Conservation (phyloP, 257 asterid species). For the Paraleonurus japonicus region DNA sequence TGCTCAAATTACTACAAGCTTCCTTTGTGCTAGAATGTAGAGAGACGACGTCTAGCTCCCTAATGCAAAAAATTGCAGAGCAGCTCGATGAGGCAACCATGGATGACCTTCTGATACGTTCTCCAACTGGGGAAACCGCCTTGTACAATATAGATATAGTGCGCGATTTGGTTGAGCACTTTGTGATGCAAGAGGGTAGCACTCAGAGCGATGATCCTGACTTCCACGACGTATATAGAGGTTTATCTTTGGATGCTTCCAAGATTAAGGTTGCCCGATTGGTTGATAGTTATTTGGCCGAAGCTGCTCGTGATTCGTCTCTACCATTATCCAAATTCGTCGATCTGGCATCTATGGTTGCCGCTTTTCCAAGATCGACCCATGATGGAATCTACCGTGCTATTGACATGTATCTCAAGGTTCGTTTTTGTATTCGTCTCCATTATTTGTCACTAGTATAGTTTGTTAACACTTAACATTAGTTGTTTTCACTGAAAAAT, state of each 20-base stretch:
- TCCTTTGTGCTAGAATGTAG: slow-evolving; percentile 55
- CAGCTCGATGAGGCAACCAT: slow-evolving; percentile 70
- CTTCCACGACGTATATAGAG: slow-evolving; percentile 39
- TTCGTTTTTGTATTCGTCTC: slow-evolving; percentile 19
- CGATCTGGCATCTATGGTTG: slow-evolving; percentile 60
- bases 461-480: too few relatives aligned
- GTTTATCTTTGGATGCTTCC: slow-evolving; percentile 48
- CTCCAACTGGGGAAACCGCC: slow-evolving; percentile 52
- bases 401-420: slow-evolving; percentile 82
- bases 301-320: slow-evolving; percentile 67
- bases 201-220: slow-evolving; percentile 27
- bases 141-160: slow-evolving; percentile 50
- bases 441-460: not conserved
- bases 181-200: slow-evolving; percentile 50
- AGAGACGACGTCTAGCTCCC: slow-evolving; percentile 46
- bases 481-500: not conserved
- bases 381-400: slow-evolving; percentile 86
- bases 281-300: slow-evolving; percentile 75
- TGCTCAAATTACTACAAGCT: slow-evolving; percentile 64
- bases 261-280: slow-evolving; percentile 66
- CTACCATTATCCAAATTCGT: slow-evolving; percentile 51
- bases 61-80: slow-evolving; percentile 52
- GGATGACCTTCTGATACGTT: slow-evolving; percentile 52
- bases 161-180: slow-evolving; percentile 59
- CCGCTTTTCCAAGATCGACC: slow-evolving; percentile 57